Evolutionary conservation across 2,329 filamentous ascomycete genomes (phyloP).

Genomic region (Penicillium sp.): DNA sequence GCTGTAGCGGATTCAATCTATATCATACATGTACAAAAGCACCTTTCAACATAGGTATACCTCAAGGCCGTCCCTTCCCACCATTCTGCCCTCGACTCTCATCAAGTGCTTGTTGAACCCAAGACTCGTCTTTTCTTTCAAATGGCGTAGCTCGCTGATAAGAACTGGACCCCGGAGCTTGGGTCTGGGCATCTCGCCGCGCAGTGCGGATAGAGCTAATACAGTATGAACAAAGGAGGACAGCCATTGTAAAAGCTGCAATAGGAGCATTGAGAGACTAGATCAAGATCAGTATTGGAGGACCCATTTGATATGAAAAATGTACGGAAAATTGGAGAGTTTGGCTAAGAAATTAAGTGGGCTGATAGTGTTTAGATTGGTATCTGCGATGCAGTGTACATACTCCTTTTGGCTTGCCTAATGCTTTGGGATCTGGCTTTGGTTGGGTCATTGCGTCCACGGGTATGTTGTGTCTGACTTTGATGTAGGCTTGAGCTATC

Average conservation of each 20-base stretch:
- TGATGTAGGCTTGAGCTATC: background rate
- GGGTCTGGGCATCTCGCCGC: constrained; percentile 63
- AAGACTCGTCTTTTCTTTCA: constrained; percentile 28
- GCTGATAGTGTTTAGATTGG: background rate
- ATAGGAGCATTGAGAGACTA: constrained; percentile 59
- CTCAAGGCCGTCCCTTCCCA: constrained; percentile 14
- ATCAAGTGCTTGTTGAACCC: constrained; percentile 37
- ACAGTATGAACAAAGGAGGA: constrained; percentile 60
- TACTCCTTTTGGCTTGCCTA: constrained; percentile 23
- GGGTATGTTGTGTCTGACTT: background rate
- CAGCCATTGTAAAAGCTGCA: constrained; percentile 64
- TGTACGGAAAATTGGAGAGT: background rate
- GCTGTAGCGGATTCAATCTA: background rate
- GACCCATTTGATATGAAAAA: background rate
- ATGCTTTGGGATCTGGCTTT: constrained; percentile 13
- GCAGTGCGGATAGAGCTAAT: constrained; percentile 65
- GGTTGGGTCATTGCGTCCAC: constrained; percentile 16
- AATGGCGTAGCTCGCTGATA: constrained; percentile 49
- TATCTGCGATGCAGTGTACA: constrained; percentile 2
- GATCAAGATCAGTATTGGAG: background rate
- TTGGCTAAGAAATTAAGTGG: background rate
- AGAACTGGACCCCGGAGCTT: constrained; percentile 33
- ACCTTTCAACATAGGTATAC: background rate
- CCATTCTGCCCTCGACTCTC: constrained; percentile 29
- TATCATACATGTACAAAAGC: background rate